Evolutionary conservation across 768 basidiomycete species (phyloP).

Genomic region (Kwoniella botswanensis): DNA sequence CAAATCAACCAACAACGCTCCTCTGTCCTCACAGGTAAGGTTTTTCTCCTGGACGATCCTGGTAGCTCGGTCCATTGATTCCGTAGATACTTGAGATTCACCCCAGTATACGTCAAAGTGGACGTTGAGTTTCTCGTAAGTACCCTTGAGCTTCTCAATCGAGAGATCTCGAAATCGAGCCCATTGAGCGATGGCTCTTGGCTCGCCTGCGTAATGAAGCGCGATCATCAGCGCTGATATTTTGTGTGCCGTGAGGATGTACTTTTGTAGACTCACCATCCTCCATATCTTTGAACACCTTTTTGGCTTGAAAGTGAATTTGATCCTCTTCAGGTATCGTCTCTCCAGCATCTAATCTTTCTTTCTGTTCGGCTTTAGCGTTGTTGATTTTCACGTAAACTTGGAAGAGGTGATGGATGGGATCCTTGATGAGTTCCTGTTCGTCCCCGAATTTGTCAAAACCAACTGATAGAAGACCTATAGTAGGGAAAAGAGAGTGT

Average conservation of each 20-base stretch:
- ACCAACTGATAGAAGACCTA: constrained; percentile 85
- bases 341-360: constrained; percentile 39
- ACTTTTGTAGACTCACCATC: constrained; percentile 62
- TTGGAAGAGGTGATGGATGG: constrained; percentile 89
- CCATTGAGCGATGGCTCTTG: constrained; percentile 83
- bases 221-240: no score
- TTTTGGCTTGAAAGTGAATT: constrained; percentile 45
- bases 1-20: constrained; percentile 81
- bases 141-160: constrained; percentile 83
- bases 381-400: constrained; percentile 92
- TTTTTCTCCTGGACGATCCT: constrained; percentile 71
- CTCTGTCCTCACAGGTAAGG: constrained; percentile 64
- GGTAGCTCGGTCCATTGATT: constrained; percentile 71
- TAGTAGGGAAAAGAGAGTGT: constrained; percentile 56
- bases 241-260: background rate
- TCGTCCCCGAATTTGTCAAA: constrained; percentile 90
- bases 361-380: constrained; percentile 62
- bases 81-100: constrained; percentile 71
- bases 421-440: constrained; percentile 79
- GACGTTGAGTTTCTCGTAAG: constrained; percentile 87
- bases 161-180: constrained; percentile 88
- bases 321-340: constrained; percentile 43
- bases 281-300: constrained; percentile 93
- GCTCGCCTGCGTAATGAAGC: constrained; percentile 64
- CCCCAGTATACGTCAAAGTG: constrained; percentile 90